Evolutionary conservation across 2,329 filamentous ascomycete species (phyloP), one percentile per base, ranked within the genome.

Genomic region (Albophoma yamanashiensis): DNA sequence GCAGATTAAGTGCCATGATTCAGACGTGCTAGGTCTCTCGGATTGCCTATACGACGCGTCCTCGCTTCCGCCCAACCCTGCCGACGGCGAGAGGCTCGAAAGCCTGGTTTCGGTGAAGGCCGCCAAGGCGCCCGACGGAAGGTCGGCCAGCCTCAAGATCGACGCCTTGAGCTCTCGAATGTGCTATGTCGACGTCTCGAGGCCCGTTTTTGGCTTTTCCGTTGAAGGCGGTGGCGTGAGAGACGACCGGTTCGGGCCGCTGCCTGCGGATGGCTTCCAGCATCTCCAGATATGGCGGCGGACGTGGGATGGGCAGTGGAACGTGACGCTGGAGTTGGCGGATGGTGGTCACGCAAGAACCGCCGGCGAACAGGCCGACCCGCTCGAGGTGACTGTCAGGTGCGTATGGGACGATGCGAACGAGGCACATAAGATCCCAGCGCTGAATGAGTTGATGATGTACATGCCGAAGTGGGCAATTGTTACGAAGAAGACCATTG

Each of bases 341-440:
- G 65, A 66, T 2, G 55, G 61, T 6, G 55, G 58, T 14, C 56
- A 55, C 14, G 27, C 56, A 8, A 39, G 14, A 22, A 7, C 31
- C 2, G 31, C 11, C 31, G n/a, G 31, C 20, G 20, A 38, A 52
- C n/a, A 58, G 47, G 61, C 61, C 5, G 64, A 67, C 17, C 56
- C 62, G 6, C 70, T 91, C 40, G 80, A 79, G 64, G 89, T 92
- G 1, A 81, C 77, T 40, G 85, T 92, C 1, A 80, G 87, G 20
- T 97, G 94, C 73, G 78, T 89, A 39, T 97, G 92, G 92, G 91
- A 88, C 67, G 94, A 99, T 75, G 86, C 84, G 53, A 97, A 97
- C 68, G 75, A 77, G 42, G 73, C 75, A 2, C 87, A 84, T 4
- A 79, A 80, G 1, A 92, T 97, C 56, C 92, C 93, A 0, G 92